Evolutionary conservation across 2,329 filamentous ascomycete genomes (phyloP).

Genomic region (Colletotrichum graminicola): DNA sequence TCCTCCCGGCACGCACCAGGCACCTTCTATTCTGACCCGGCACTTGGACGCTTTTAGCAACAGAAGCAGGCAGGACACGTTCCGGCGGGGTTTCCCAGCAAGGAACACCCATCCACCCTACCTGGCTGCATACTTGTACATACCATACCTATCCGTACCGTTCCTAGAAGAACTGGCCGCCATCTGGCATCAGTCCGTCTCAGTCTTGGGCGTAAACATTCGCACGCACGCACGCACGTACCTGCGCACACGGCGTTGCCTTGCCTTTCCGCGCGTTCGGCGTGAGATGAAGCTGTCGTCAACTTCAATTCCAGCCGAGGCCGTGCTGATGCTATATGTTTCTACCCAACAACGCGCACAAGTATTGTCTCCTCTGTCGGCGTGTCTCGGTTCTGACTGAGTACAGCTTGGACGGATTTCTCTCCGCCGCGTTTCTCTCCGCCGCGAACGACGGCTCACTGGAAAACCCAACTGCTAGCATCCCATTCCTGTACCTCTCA

Average conservation of each 20-base stretch:
- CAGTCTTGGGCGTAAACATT: conserved; percentile 36
- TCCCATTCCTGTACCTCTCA: not conserved
- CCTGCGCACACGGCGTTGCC: no score
- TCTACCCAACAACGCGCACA: not conserved
- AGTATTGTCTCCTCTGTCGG: not conserved
- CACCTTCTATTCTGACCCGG: conserved; percentile 16
- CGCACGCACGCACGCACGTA: not conserved
- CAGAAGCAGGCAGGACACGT: not conserved
- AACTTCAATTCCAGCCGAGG: conserved; percentile 18
- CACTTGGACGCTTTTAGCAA: conserved; percentile 22
- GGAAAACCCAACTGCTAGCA: not conserved
- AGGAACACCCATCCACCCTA: no score
- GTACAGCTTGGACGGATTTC: conserved; percentile 11
- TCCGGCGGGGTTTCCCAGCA: not conserved
- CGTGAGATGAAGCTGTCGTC: conserved; percentile 12
- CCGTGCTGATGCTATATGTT: not conserved
- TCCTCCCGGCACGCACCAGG: not conserved
- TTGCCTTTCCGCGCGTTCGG: no score
- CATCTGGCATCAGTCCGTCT: conserved; percentile 29
- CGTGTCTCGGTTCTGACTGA: conserved; percentile 10
- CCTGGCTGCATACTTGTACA: no score
- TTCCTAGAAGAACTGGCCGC: not conserved
- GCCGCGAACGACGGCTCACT: not conserved
- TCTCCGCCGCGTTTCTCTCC: not conserved
- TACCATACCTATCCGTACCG: no score